These are phyloP conservation scores for Coemansia sp. DNA, from an alignment of 192 early-diverging fungal species.

Conservation along the genomic window DNA sequence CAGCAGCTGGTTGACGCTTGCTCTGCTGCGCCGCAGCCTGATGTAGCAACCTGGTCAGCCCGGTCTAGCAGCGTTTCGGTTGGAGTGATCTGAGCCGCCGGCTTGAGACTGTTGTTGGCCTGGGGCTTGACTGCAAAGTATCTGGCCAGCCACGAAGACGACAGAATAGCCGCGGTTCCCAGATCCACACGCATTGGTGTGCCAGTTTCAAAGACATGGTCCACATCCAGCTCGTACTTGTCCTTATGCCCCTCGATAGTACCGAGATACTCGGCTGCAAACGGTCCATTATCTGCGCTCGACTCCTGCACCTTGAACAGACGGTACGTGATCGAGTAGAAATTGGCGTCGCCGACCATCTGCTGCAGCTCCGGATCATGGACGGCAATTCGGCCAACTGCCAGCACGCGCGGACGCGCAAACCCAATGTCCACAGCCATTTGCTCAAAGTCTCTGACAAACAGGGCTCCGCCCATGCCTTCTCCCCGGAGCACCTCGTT, in stretches of 20 bases:
- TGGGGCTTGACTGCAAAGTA: constrained; percentile 12
- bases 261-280: constrained; percentile 44
- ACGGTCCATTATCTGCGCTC: constrained; percentile 44
- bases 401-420: constrained; percentile 17
- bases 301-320: constrained; percentile 52
- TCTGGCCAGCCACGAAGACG: constrained; percentile 9
- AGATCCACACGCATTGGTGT: neutral
- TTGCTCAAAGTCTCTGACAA: constrained; percentile 37
- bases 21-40: too few species aligned
- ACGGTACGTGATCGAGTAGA: constrained; percentile 46
- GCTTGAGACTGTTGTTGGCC: too few species aligned
- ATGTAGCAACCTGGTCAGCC: too few species aligned
- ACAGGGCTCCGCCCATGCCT: constrained; percentile 43
- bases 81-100: too few species aligned
- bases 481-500: constrained; percentile 47
- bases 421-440: constrained; percentile 32
- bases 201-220: constrained; percentile 1
- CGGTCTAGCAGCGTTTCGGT: too few species aligned
- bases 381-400: constrained; percentile 30
- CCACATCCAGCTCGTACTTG: constrained; percentile 10
- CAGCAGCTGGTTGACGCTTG: too few species aligned
- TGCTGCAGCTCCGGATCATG: constrained; percentile 40
- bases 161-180: constrained; percentile 1
- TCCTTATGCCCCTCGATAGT: constrained; percentile 35
- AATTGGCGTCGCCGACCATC: constrained; percentile 44